Conservation (phyloP, 2,329 filamentous ascomycete genomes). For the Fusarium sp. region DNA sequence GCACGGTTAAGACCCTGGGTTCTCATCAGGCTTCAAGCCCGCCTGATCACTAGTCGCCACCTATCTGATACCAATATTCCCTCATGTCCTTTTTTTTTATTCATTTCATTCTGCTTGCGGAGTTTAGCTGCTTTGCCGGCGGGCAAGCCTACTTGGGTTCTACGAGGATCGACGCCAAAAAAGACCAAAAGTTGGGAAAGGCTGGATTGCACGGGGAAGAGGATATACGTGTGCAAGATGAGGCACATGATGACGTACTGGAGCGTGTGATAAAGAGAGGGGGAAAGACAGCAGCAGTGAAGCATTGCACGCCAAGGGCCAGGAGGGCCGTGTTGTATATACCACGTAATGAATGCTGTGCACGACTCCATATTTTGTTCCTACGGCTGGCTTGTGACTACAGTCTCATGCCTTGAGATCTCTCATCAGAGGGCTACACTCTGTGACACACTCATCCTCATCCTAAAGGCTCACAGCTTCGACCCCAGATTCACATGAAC, state of each 20-base stretch:
- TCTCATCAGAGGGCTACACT: not conserved
- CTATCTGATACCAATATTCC: slow-evolving; percentile 33
- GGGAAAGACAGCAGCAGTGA: not conserved
- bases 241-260: slow-evolving; percentile 15
- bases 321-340: slow-evolving; percentile 22
- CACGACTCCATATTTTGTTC: not conserved
- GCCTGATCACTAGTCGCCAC: slow-evolving; percentile 16
- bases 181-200: slow-evolving; percentile 26
- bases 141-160: slow-evolving; percentile 19
- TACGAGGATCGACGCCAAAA: slow-evolving; percentile 22
- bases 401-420: not conserved
- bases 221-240: slow-evolving; percentile 5
- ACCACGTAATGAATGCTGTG: slow-evolving; percentile 32
- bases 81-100: slow-evolving; percentile 20
- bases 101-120: slow-evolving; percentile 23
- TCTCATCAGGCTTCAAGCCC: slow-evolving; percentile 32
- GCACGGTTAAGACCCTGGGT: slow-evolving; percentile 46
- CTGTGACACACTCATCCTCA: not conserved
- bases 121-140: slow-evolving; percentile 27
- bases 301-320: slow-evolving; percentile 14
- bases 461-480: not conserved
- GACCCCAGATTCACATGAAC: slow-evolving; percentile 27
- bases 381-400: too few species aligned
- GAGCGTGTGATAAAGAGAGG: not conserved
- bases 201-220: slow-evolving; percentile 14